Base-by-base conservation (phyloP, 108 stramenopile species). In the Skeletonema marinoi region DNA sequence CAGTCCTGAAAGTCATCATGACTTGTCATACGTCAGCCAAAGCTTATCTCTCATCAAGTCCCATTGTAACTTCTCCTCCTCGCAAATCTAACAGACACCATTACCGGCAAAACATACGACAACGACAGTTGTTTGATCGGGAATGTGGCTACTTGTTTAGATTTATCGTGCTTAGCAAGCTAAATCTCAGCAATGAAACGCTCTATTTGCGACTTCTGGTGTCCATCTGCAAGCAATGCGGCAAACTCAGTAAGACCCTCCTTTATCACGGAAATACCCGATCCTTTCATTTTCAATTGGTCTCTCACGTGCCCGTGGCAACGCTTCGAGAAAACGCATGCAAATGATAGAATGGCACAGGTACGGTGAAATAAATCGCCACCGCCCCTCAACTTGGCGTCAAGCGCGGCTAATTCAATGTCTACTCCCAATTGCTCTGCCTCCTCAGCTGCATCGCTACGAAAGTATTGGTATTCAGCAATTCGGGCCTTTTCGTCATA, bases 281-380 rank as follows among this genome's bases (percentile, higher is more conserved):
- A 85, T 63, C 89, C 77, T 61, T 92, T 75, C 63, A 88, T 33
- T 35, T 70, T 72, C 56, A 92, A 66, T 65, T 90, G 91, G 6
- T 78, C 70, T 60, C 86, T 56, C 60, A 90, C 85, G 58, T 88
- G 88, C 41, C 75, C 80, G 65, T 90, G 93, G 68, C 90, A 87
- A 17, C 88, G 86, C 80, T 87, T 88, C 8, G 89, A 90, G 41
- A 83, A 78, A 1, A 78, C 82, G 66, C 88, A 88, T 5, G 79
- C 78, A 74, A 88, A 92, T 16, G 89, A 88, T 16, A 89, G 50
- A 35, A 90, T 78, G 12, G 91, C 91, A 31, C 89, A 85, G 0
- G 90, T n/a, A 13, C 93, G 89, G 65, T 92, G 88, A 73, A 87
- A 94, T 11, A 94, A 46, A 56, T 89, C 93, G 29, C 93, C 93